phyloP scores from a whole-genome alignment of 192 early-diverging fungal genomes.

The Gonapodya prolifera region DNA sequence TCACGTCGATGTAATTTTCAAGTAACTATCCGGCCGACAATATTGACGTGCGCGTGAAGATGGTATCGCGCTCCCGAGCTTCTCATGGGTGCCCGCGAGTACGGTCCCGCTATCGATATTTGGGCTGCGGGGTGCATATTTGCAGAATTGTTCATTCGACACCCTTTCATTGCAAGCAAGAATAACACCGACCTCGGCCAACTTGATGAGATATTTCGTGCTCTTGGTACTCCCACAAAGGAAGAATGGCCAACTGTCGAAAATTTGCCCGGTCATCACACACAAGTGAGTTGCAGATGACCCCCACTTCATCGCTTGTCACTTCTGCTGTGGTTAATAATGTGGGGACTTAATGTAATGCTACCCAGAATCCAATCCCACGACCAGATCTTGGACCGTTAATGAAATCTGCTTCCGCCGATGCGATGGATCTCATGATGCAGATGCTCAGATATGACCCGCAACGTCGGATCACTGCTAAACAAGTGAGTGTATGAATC shows the following conservation, averaged over 20 bases:
- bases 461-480: slow-evolving; percentile 58
- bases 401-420: slow-evolving; percentile 73
- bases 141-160: slow-evolving; percentile 88
- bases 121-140: slow-evolving; percentile 98
- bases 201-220: slow-evolving; percentile 61
- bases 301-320: too few relatives aligned
- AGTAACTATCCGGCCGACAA: neutral
- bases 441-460: slow-evolving; percentile 82
- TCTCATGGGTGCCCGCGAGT: slow-evolving; percentile 75
- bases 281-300: too few relatives aligned
- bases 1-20: neutral
- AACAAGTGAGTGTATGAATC: slow-evolving; percentile 37
- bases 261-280: slow-evolving; percentile 53
- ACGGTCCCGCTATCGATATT: slow-evolving; percentile 82
- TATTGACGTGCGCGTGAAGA: slow-evolving; percentile 16
- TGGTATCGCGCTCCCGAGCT: slow-evolving; percentile 98
- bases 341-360: too few relatives aligned
- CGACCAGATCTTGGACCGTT: slow-evolving; percentile 53
- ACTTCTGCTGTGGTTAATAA: too few relatives aligned
- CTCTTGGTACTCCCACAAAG: slow-evolving; percentile 67
- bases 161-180: slow-evolving; percentile 80
- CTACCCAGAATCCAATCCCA: slow-evolving; percentile 62
- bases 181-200: slow-evolving; percentile 53
- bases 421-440: slow-evolving; percentile 76
- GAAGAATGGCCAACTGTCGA: slow-evolving; percentile 71